phyloP scores from a whole-genome alignment of 2,329 filamentous ascomycete genomes.

The Colletotrichum limetticola region DNA sequence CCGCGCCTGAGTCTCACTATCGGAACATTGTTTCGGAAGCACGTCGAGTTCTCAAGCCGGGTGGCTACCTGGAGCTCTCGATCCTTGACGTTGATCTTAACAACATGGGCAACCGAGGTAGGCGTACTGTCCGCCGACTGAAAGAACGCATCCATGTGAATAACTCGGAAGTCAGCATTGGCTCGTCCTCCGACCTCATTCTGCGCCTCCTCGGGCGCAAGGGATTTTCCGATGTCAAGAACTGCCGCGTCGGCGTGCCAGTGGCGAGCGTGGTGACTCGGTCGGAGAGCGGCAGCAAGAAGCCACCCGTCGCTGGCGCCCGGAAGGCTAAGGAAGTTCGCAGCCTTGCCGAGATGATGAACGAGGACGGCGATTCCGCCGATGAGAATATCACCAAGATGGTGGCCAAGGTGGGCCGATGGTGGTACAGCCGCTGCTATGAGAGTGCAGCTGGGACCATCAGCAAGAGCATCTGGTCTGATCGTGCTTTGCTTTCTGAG shows the following conservation, averaged over 20 bases:
- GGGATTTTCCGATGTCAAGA: conserved; percentile 78
- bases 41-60: conserved; percentile 80
- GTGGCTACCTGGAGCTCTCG: conserved; percentile 82
- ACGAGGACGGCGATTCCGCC: conserved; percentile 73
- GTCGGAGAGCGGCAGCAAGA: conserved; percentile 37
- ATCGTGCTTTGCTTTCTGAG: conserved; percentile 80
- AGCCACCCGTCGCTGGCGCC: conserved; percentile 11
- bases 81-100: conserved; percentile 84
- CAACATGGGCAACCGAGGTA: conserved; percentile 80
- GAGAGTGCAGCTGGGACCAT: conserved; percentile 72
- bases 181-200: conserved; percentile 69
- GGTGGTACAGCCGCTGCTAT: conserved; percentile 97
- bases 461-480: conserved; percentile 78
- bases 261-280: conserved; percentile 65
- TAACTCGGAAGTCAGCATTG: conserved; percentile 69
- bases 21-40: conserved; percentile 79
- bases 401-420: conserved; percentile 89
- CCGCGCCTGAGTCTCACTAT: conserved; percentile 75
- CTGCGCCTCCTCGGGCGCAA: conserved; percentile 74
- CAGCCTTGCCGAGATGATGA: conserved; percentile 77
- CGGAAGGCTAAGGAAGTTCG: conserved; percentile 56
- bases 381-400: conserved; percentile 92
- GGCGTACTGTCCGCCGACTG: conserved; percentile 74
- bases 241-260: conserved; percentile 81
- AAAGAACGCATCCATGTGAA: conserved; percentile 76